These are phyloP conservation scores for Coniella vitis DNA, from an alignment of 2,329 filamentous ascomycete species.

Conservation along the genomic window DNA sequence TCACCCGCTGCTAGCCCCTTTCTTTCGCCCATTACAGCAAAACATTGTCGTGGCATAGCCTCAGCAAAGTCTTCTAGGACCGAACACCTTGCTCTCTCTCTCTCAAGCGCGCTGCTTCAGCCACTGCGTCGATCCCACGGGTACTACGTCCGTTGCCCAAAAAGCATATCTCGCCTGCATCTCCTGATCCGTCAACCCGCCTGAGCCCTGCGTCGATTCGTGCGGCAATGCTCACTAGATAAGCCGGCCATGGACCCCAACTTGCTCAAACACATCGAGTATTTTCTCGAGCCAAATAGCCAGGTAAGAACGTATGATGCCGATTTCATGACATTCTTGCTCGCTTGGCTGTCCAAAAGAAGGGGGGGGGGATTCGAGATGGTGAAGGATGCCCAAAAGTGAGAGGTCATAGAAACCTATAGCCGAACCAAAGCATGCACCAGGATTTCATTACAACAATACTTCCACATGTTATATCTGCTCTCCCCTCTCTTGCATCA, in stretches of 20 bases:
- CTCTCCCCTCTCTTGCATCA: background rate
- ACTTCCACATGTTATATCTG: background rate
- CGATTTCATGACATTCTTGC: no score
- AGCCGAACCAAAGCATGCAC: background rate
- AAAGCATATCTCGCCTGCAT: background rate
- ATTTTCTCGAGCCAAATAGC: slow-evolving; percentile 32
- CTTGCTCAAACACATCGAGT: slow-evolving; percentile 31
- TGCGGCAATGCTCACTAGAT: slow-evolving; percentile 11
- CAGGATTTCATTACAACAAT: no score
- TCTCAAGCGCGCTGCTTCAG: background rate
- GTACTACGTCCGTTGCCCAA: background rate
- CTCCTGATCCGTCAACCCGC: background rate
- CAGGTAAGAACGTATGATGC: slow-evolving; percentile 24
- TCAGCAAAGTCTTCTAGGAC: background rate
- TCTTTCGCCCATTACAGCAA: background rate
- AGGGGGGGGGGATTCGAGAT: background rate
- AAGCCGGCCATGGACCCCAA: slow-evolving; percentile 29
- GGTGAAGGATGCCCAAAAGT: no score
- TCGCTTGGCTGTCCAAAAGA: background rate
- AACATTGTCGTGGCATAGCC: background rate
- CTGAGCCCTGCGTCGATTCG: background rate
- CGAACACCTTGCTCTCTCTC: no score
- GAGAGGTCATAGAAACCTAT: no score
- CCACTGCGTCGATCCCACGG: background rate
- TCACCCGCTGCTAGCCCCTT: background rate